Evolutionary conservation across 805 yeast species (phyloP), one percentile per base, ranked within the genome.

Genomic region (Candida argentea): DNA sequence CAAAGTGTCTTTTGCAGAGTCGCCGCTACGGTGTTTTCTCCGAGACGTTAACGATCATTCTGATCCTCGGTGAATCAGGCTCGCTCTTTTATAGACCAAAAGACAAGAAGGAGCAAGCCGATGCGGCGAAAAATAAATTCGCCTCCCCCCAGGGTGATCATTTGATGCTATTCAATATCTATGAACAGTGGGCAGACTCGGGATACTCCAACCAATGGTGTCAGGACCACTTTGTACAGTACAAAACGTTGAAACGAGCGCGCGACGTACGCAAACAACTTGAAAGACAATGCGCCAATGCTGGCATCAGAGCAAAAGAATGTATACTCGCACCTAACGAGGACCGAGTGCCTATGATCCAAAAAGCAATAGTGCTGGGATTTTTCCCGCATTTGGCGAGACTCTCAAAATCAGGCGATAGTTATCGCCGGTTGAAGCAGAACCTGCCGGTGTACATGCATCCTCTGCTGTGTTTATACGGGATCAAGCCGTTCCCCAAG

Each of bases 1-100:
- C 95, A 5, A 84, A 82, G 47, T 74, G 77, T 5, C 48, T 91
- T 18, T 50, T 89, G 8, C 57, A 73, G 1, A 75, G 94, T 27
- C 71, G 70, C 0, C 64, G 64, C 9, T 64, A 62, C 28, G 61
- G 69, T 1, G 86, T 93, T 27, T 64, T 77, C 2, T 66, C 67
- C 3, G 91, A 83, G 36, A 65, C 85, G 2, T 46, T 86, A 12
- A 71, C 85, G 0, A 72, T 91, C 8, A 70, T 86, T 8, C 66
- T 96, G 1, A 83, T 89, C 89, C 53, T 91, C 15, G 80, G 84
- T 14, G 94, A 82, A 39, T 65, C 89, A 11, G 72, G 78, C 3
- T 69, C 80, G 1, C 55, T 85, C 15, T 82, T 81, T 46, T 72
- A 65, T 33, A 54, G 86, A 16, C 89, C 93, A 1, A 71, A 76